Base-by-base conservation (phyloP, 169 alveolate genomes). In the Cryptosporidium viatorum region DNA sequence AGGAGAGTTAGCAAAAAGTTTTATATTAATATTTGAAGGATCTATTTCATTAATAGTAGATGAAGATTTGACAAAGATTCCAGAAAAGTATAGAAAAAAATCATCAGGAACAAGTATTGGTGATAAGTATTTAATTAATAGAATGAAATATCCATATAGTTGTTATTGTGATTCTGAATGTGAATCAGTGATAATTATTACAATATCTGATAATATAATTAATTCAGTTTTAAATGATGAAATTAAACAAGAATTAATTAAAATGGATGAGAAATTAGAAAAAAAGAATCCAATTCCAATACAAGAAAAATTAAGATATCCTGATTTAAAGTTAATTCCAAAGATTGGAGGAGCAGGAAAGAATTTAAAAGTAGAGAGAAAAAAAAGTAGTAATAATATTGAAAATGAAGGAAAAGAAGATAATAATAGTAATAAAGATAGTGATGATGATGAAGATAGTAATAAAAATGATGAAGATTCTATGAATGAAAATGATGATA, bases 21-120 rank as follows among this genome's bases (percentile, higher is more conserved):
- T 73, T 59, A 73, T 73, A 3, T 33, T 73, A 58, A 70, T 73
- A 73, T 73, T 73, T 73, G 86, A 73, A 48, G 86, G 86, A 21
- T 55, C 55, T 9, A 60, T 73, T 29, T 52, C 45, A 16, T 73
- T 73, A 73, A 23, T 37, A 37, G 86, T 73, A n/a, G 86, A 73
- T 59, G 71, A 52, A 29, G 86, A 73, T 59, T 58, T 33, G 14
- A 55, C 67, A 9, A 55, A 52, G 60, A 33, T 55, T 10, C 86
- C 86, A 31, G 70, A 52, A 55, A 52, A 58, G 8, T 73, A 73
- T 33, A 73, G 58, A 43, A 41, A 31, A 26, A 55, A 55, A 35
- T 35, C 48, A 31, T 23, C 86, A 73, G 86, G 86, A 39, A 21
- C 86, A 23, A 73, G 71, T 37, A 73, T 73, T 52, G 86, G 86